These are phyloP conservation scores for Vanderwaltozyma yarrowii DNA, from an alignment of 805 yeast genomes.

Conservation along the genomic window DNA sequence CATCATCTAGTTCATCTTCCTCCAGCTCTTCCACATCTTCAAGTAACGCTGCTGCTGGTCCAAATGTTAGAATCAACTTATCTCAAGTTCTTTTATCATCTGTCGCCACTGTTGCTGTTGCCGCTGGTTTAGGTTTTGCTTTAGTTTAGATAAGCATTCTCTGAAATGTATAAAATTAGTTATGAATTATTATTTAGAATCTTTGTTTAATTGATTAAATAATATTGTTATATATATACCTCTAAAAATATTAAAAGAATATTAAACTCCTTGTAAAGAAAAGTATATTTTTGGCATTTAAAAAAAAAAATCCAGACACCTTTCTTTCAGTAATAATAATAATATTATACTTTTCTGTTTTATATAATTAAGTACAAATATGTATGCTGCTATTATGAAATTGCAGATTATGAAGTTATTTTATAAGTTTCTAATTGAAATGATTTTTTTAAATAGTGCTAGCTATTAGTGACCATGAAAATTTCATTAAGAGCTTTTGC, in stretches of 20 bases:
- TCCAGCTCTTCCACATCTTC: too few relatives aligned
- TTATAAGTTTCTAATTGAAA: too few relatives aligned
- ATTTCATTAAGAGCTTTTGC: conserved; percentile 83
- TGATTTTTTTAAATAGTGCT: not conserved
- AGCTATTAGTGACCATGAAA: conserved; percentile 61
- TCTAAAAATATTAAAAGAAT: not conserved
- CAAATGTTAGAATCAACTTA: conserved; percentile 19
- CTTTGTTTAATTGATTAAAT: not conserved
- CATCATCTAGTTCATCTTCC: conserved; percentile 12
- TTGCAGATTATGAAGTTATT: too few relatives aligned
- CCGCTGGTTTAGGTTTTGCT: conserved; percentile 32
- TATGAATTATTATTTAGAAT: not conserved
- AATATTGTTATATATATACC: not conserved
- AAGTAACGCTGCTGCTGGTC: conserved; percentile 1
- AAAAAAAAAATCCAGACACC: too few relatives aligned
- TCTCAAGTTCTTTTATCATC: conserved; percentile 26
- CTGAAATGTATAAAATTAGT: not conserved
- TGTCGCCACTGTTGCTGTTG: conserved; percentile 25
- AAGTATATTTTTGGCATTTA: too few relatives aligned
- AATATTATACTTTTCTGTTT: too few relatives aligned
- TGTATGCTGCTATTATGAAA: too few relatives aligned
- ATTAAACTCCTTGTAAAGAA: too few relatives aligned
- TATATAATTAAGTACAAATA: too few relatives aligned
- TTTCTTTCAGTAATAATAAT: too few relatives aligned
- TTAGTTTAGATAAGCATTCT: conserved; percentile 18